Base-by-base conservation (phyloP, 1,284 basidiomycete species). In the Pseudozyma thailandica region DNA sequence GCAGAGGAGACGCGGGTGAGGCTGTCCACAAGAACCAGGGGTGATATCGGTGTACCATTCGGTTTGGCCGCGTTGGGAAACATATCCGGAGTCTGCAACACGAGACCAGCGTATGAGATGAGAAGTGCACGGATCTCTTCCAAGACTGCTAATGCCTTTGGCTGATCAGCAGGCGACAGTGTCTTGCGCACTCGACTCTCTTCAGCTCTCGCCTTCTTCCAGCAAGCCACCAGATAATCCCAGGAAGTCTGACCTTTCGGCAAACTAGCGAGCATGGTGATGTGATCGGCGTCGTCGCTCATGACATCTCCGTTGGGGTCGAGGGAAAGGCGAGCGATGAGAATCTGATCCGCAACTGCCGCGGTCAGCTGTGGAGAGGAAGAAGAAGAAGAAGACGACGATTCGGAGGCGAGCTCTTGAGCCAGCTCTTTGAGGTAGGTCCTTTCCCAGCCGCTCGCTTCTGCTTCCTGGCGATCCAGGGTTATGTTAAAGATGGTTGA, bases 221-320 rank as follows among this genome's bases (percentile, higher is more conserved):
- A 99, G 77, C 91, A 91, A 20, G 90, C 90, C 1, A 93, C 87
- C 21, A 98, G 87, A 80, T 94, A 98, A 79, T 97, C 93, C 72
- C 94, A 94, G 0, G 89, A 87, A 0, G 94, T 94, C 83, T 94
- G 89, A 49, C 89, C 84, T 13, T 88, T 78, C 3, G 92, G 92
- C 23, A 96, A 84, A 23, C 90, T 91, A 2, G 91, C 90, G 7
- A 95, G 84, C 5, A 94, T 89, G 0, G 89, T 87, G 16, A 91
- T 84, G 75, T 88, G 90, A 46, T 94, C 92, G 4, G 91, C 84
- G 79, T 96, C 93, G 77, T 93, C 91, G 28, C 90, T 92, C 90
- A 88, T 88, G 88, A 91, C 90, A 23, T 85, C 82, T 35, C 87
- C 85, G 10, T 43, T 37, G 1, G 92, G 88, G 79, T 95, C 89